These are phyloP conservation scores for Ganoderma meredithae DNA, from an alignment of 1,284 basidiomycete species.

Conservation along the genomic window DNA sequence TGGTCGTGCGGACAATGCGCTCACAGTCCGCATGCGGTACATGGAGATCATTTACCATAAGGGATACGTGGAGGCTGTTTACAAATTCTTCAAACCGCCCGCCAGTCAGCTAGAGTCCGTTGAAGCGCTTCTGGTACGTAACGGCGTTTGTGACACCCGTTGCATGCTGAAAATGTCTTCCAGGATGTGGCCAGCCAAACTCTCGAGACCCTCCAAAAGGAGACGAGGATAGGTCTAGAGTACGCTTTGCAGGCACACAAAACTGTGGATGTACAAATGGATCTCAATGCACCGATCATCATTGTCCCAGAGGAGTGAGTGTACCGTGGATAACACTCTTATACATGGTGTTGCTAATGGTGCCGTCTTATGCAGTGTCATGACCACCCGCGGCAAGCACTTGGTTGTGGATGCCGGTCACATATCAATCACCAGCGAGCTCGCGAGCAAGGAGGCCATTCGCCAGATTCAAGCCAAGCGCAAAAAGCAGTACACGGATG, in stretches of 20 bases:
- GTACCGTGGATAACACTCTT: neutral
- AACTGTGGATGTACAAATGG: slow-evolving; percentile 95
- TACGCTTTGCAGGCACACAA: slow-evolving; percentile 94
- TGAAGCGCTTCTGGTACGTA: slow-evolving; percentile 80
- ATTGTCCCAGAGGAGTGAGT: slow-evolving; percentile 93
- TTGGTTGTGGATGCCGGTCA: slow-evolving; percentile 97
- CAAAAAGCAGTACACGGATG: slow-evolving; percentile 86
- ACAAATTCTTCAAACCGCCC: slow-evolving; percentile 94
- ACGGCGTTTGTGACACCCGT: neutral
- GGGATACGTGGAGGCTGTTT: slow-evolving; percentile 93
- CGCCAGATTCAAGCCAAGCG: slow-evolving; percentile 87
- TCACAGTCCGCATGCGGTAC: slow-evolving; percentile 92
- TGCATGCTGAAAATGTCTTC: slow-evolving; percentile 20
- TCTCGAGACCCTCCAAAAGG: slow-evolving; percentile 93
- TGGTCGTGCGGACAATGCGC: slow-evolving; percentile 90
- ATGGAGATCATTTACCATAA: slow-evolving; percentile 98
- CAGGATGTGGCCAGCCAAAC: slow-evolving; percentile 94
- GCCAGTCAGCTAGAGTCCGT: slow-evolving; percentile 96
- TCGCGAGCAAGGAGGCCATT: slow-evolving; percentile 87
- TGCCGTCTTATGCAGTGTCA: slow-evolving; percentile 61
- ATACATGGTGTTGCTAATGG: neutral
- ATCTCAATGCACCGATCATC: slow-evolving; percentile 97
- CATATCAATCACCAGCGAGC: slow-evolving; percentile 91
- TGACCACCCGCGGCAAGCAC: slow-evolving; percentile 81
- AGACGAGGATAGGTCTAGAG: slow-evolving; percentile 95